Evolutionary conservation across 192 early-diverging fungal genomes (phyloP), one percentile per base, ranked within the genome.

Genomic region (Coemansia sp.): DNA sequence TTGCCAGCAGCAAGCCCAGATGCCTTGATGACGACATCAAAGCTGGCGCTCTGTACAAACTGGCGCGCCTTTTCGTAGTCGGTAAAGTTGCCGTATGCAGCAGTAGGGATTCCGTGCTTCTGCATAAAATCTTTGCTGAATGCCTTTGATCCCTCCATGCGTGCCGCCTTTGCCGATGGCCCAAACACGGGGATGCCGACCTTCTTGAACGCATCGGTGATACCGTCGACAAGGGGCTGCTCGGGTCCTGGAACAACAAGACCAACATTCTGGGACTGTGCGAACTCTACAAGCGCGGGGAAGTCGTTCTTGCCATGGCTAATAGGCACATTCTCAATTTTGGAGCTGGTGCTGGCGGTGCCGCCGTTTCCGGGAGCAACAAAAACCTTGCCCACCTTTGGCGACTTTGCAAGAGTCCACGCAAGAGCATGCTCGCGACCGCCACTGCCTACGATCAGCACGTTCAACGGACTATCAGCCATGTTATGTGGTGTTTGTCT

Each of bases 61-160:
- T 58, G 65, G 42, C 86, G 81, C 31, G 93, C 94, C 37, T 84
- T 67, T 51, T 86, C 86, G 67, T 84, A 92, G 75, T 91, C 84
- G 9, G 92, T 93, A 72, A 97, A 97, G 70, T 86, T 90, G 48
- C 88, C 69, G 84, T 96, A 98, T 21, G 86, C 87, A 5, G 97
- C 97, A 1, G 97, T 99, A 6, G 97, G 96, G 75, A 99, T 98
- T 58, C 84, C 74, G 84, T 99, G 94, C 74, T 89, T 89, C 81
- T 88, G 85, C 97, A 99, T 99, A 72, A 99, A 99, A 74, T 98
- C 91, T 81, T 98, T 99, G 68, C 94, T 92, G 77, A 97, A 99
- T 16, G 95, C 92, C 86, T 99, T 99, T 56, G 97, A 99, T 3
- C 95, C 95, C 80, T 99, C 97, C 79, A 99, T 91, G 21, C 77